Percentiles rank a stretch among this genome's conserved stretches.
These are phyloP conservation scores for Serendipita sp. DNA, from an alignment of 768 basidiomycete genomes.

Conservation along the genomic window DNA sequence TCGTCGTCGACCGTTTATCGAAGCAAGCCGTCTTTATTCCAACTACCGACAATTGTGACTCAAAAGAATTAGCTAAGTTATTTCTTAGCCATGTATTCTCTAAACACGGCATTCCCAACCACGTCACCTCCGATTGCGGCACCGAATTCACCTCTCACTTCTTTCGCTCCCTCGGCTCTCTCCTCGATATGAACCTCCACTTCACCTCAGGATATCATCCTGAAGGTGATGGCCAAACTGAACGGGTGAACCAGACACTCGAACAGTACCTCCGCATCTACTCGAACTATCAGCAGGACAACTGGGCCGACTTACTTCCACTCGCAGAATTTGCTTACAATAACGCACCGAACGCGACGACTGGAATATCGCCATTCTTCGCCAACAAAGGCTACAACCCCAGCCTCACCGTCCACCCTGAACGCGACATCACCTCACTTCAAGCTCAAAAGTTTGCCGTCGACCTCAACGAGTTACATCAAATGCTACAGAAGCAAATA, in stretches of 20 bases:
- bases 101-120: neutral
- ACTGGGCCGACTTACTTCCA: constrained; percentile 20
- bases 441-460: constrained; percentile 13
- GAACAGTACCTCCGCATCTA: constrained; percentile 19
- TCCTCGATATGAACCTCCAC: constrained; percentile 5
- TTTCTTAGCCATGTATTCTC: constrained; percentile 24
- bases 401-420: constrained; percentile 11
- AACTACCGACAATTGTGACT: constrained; percentile 15
- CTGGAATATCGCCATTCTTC: constrained; percentile 21
- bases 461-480: constrained; percentile 14
- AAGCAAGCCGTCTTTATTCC: constrained; percentile 29
- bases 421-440: constrained; percentile 10
- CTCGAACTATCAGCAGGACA: constrained; percentile 17
- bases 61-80: constrained; percentile 22
- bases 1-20: constrained; percentile 25
- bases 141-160: constrained; percentile 9
- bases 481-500: constrained; percentile 12
- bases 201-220: constrained; percentile 9
- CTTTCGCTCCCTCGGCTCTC: constrained; percentile 7
- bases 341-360: constrained; percentile 16
- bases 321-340: constrained; percentile 22
- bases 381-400: constrained; percentile 19
- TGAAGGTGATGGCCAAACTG: constrained; percentile 10
- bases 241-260: constrained; percentile 19
- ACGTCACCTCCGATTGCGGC: constrained; percentile 10